These are phyloP conservation scores for Guadua angustifolia DNA, from an alignment of 176 grass and related monocot genomes.

Conservation along the genomic window DNA sequence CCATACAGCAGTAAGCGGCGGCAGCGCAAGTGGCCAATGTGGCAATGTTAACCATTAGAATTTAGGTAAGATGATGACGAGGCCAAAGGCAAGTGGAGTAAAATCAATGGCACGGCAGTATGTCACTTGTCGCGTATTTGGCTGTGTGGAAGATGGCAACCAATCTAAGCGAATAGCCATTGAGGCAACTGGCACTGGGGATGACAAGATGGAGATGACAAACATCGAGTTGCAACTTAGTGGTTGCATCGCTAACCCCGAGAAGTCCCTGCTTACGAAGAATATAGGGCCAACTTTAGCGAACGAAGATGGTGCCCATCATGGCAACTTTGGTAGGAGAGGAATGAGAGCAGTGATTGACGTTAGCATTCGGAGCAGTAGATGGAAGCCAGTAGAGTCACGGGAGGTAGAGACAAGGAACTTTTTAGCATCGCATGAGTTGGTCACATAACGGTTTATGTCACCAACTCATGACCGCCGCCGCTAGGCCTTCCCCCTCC, in stretches of 20 bases:
- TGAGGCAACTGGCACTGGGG: neutral
- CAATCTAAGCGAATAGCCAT: neutral
- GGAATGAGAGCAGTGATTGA: neutral
- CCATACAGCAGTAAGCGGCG: no score
- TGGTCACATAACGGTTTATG: no score
- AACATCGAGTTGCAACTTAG: neutral
- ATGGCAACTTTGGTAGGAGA: neutral
- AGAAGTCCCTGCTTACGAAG: neutral
- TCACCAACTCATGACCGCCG: no score
- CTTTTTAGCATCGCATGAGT: neutral
- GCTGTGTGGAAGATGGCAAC: neutral
- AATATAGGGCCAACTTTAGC: neutral
- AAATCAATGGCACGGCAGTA: neutral
- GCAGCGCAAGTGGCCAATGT: neutral
- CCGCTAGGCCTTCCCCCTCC: no score
- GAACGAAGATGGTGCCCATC: neutral
- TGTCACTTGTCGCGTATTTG: neutral
- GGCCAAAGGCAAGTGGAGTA: neutral
- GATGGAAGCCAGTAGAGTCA: no score
- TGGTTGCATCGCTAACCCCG: neutral
- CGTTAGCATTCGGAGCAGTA: neutral
- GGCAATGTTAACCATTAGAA: neutral
- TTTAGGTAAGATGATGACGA: neutral
- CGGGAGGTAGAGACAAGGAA: neutral
- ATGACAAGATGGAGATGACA: neutral